A percentile compares a stretch with the other conserved stretches of the same genome.
Evolutionary conservation across 140 eudicot genomes (phyloP).

Genomic region (Erigeron philadelphicus): DNA sequence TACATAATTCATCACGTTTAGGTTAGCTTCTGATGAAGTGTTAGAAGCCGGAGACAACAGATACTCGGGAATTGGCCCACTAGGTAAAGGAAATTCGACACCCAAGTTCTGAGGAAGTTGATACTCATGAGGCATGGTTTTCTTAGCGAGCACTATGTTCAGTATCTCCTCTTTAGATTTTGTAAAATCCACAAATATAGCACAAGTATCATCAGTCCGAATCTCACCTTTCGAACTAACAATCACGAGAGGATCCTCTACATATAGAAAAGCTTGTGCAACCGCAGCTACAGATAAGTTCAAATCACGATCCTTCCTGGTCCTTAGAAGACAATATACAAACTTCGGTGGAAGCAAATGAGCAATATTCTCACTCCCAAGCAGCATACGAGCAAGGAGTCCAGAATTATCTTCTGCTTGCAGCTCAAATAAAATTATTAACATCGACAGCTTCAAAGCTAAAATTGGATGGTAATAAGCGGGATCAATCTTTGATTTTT

Average conservation of each 20-base stretch:
- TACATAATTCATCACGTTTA: neutral
- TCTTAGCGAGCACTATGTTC: conserved; percentile 24
- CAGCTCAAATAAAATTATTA: conserved; percentile 20
- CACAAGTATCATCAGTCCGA: conserved; percentile 24
- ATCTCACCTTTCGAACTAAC: conserved; percentile 6
- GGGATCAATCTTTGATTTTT: neutral
- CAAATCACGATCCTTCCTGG: conserved; percentile 5
- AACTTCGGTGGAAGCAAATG: conserved; percentile 32
- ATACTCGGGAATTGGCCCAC: neutral
- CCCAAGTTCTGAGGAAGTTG: neutral
- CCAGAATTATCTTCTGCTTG: conserved; percentile 9
- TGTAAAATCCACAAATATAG: conserved; percentile 30
- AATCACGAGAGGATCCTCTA: conserved; percentile 38
- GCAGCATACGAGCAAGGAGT: conserved; percentile 4
- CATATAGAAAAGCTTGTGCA: conserved; percentile 30
- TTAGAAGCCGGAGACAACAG: neutral
- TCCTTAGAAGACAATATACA: conserved; percentile 14
- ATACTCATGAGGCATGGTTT: neutral
- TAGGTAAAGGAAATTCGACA: too few species aligned
- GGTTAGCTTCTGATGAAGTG: conserved; percentile 3
- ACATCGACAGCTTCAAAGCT: conserved; percentile 31
- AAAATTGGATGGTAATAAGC: conserved; percentile 27
- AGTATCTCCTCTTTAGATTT: conserved; percentile 26
- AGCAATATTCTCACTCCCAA: conserved; percentile 17
- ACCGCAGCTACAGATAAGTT: conserved; percentile 13